Evolutionary conservation across 2,329 filamentous ascomycete species (phyloP).

Genomic region (Penicillium sp.): DNA sequence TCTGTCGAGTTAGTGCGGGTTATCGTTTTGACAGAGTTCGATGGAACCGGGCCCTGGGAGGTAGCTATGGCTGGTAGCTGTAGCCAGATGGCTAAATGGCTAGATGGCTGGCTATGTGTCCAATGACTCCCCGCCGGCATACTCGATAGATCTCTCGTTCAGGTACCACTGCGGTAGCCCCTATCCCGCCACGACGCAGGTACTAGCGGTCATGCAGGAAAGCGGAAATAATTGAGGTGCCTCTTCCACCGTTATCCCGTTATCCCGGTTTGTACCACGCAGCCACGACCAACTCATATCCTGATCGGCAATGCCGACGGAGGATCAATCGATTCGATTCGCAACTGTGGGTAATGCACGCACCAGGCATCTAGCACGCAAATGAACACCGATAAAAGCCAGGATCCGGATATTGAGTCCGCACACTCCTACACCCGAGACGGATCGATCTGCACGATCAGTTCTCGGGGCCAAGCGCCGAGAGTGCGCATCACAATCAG

Average conservation of each 20-base stretch:
- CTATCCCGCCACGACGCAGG: background rate
- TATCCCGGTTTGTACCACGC: background rate
- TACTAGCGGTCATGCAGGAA: background rate
- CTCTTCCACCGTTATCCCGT: background rate
- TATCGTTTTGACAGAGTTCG: too few species aligned
- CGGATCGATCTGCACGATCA: background rate
- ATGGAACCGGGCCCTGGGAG: too few species aligned
- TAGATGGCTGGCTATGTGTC: background rate
- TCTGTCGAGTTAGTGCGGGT: background rate
- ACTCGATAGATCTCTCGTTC: background rate
- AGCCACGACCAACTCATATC: background rate
- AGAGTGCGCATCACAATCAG: constrained; percentile 10
- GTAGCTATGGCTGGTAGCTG: too few species aligned
- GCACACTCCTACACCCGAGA: background rate
- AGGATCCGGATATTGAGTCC: background rate
- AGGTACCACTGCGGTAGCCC: background rate
- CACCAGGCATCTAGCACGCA: background rate
- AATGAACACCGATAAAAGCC: background rate
- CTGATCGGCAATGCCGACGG: background rate
- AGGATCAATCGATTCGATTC: background rate
- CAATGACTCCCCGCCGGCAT: too few species aligned
- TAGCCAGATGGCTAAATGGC: too few species aligned
- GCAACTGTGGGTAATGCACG: background rate
- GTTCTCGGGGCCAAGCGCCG: background rate
- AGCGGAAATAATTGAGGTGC: background rate